Percentiles rank a stretch among this genome's conserved stretches.
Conservation (phyloP, 768 basidiomycete species). For the Panus rudis region DNA sequence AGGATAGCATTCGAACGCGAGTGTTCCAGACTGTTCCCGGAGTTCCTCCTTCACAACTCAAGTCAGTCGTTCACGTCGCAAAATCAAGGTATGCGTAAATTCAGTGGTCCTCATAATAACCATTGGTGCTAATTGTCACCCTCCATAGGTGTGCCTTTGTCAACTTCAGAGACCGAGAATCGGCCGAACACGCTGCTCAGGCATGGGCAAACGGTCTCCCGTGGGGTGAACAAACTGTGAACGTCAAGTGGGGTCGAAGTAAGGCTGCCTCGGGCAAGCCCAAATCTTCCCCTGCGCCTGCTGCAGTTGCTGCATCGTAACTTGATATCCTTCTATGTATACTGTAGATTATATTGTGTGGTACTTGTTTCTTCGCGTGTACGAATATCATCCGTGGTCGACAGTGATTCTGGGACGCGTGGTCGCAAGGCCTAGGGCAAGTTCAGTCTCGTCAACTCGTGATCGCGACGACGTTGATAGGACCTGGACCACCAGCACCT, state of each 20-base stretch:
- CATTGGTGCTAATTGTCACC: background rate
- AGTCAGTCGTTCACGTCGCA: slow-evolving; percentile 79
- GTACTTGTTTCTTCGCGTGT: no score
- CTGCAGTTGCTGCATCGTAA: slow-evolving; percentile 6
- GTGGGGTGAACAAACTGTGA: slow-evolving; percentile 65
- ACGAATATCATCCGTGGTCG: no score
- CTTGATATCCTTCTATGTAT: background rate
- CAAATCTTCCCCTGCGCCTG: slow-evolving; percentile 7
- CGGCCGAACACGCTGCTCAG: slow-evolving; percentile 85
- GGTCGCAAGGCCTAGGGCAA: no score
- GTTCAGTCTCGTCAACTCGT: no score
- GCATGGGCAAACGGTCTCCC: slow-evolving; percentile 91
- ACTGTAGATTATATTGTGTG: no score
- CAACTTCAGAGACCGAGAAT: slow-evolving; percentile 77
- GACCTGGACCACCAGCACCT: no score
- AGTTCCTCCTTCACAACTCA: slow-evolving; percentile 57
- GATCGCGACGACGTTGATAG: no score
- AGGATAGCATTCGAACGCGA: slow-evolving; percentile 65
- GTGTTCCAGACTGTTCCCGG: slow-evolving; percentile 63
- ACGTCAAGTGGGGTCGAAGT: slow-evolving; percentile 87
- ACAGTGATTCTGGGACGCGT: no score
- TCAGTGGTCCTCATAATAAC: background rate
- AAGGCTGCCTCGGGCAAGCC: slow-evolving; percentile 34
- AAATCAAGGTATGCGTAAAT: slow-evolving; percentile 53
- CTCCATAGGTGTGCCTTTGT: slow-evolving; percentile 80